phyloP scores from a whole-genome alignment of 2,329 filamentous ascomycete genomes.

The Colletotrichum sp. region DNA sequence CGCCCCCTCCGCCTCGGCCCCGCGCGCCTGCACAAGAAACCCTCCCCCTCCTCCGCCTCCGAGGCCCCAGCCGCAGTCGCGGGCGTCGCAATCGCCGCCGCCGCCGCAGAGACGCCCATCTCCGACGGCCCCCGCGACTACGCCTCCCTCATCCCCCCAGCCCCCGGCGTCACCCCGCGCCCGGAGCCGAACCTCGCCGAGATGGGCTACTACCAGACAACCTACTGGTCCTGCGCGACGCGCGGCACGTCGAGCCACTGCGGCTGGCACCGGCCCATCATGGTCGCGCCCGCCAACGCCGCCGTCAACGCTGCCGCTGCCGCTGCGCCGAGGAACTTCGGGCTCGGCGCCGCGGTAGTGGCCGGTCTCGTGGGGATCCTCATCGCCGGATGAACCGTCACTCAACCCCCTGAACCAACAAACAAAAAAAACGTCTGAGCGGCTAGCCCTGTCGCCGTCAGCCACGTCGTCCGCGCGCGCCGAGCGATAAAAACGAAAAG shows the following conservation, averaged over 20 bases:
- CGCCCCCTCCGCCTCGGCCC: slow-evolving; percentile 5
- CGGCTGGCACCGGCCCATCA: slow-evolving; percentile 22
- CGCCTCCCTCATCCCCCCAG: slow-evolving; percentile 20
- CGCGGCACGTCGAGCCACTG: slow-evolving; percentile 14
- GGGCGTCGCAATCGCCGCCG: neutral
- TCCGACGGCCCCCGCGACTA: slow-evolving; percentile 17
- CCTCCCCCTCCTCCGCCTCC: neutral
- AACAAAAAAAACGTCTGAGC: neutral
- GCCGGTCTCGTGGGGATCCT: neutral
- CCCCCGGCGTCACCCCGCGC: slow-evolving; percentile 18
- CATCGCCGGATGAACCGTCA: neutral
- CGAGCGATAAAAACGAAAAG: neutral
- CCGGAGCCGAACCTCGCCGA: slow-evolving; percentile 21
- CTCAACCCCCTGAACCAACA: neutral
- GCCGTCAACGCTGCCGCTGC: neutral
- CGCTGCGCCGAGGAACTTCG: neutral
- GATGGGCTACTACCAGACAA: slow-evolving; percentile 18
- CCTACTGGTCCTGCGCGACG: slow-evolving; percentile 21
- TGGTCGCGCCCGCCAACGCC: neutral
- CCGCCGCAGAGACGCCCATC: neutral
- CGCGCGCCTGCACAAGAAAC: slow-evolving; percentile 9
- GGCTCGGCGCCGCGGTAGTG: neutral
- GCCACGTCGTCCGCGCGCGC: neutral
- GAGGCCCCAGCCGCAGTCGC: neutral
- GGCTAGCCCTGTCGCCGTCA: neutral